phyloP scores from a whole-genome alignment of 2,329 filamentous ascomycete species.

The Bipolaris oryzae region DNA sequence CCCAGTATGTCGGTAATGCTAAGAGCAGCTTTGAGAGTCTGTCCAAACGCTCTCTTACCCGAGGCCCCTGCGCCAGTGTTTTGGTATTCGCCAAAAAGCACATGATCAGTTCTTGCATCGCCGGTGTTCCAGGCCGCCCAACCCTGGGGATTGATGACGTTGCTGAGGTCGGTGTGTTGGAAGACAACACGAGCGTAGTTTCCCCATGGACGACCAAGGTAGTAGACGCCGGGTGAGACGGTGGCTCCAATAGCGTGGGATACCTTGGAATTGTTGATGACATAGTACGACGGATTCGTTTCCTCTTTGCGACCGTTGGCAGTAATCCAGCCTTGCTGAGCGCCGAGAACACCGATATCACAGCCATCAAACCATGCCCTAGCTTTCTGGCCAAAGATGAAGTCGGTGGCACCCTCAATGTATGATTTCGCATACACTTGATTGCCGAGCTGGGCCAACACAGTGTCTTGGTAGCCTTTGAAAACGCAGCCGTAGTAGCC shows the following conservation, averaged over 20 bases:
- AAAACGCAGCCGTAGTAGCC: slow-evolving; percentile 64
- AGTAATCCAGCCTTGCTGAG: slow-evolving; percentile 50
- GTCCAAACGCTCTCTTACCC: slow-evolving; percentile 60
- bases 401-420: slow-evolving; percentile 65
- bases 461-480: slow-evolving; percentile 63
- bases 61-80: slow-evolving; percentile 64
- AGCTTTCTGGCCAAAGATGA: slow-evolving; percentile 63
- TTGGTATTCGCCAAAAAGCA: slow-evolving; percentile 64
- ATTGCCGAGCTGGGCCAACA: slow-evolving; percentile 53
- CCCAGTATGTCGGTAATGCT: slow-evolving; percentile 56
- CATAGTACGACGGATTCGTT: slow-evolving; percentile 55
- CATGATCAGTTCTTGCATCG: slow-evolving; percentile 57
- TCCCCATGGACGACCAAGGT: slow-evolving; percentile 61
- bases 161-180: slow-evolving; percentile 58
- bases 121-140: slow-evolving; percentile 63
- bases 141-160: slow-evolving; percentile 64
- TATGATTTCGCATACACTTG: slow-evolving; percentile 63
- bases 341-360: slow-evolving; percentile 55
- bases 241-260: slow-evolving; percentile 49
- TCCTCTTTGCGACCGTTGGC: slow-evolving; percentile 43
- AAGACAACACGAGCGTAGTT: slow-evolving; percentile 59
- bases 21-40: slow-evolving; percentile 50
- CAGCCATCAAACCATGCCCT: slow-evolving; percentile 59
- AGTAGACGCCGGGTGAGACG: slow-evolving; percentile 52
- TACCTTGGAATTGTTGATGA: slow-evolving; percentile 61